Conservation (phyloP, 345 rosid species). For the Fremontodendron californicum region DNA sequence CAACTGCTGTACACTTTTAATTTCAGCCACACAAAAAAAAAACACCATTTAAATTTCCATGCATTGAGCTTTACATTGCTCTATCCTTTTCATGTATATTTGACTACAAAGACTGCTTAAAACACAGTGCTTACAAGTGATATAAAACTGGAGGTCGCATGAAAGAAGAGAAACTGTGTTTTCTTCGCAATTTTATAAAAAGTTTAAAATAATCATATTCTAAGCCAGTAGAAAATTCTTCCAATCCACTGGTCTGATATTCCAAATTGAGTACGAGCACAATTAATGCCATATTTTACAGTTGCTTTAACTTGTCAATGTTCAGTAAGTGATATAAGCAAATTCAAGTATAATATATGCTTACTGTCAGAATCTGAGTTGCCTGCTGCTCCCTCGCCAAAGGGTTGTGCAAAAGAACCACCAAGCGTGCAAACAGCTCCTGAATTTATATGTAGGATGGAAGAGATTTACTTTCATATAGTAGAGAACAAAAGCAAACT, state of each 20-base stretch:
- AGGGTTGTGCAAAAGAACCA: constrained; percentile 96
- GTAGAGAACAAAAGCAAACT: constrained; percentile 7
- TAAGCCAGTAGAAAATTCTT: background rate
- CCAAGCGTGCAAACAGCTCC: constrained; percentile 92
- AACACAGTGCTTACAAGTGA: background rate
- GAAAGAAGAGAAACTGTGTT: background rate
- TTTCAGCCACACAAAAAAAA: background rate
- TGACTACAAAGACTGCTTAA: background rate
- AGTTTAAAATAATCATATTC: constrained; percentile 4
- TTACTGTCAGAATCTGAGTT: constrained; percentile 83
- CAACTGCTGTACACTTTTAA: background rate
- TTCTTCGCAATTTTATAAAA: constrained; percentile 1
- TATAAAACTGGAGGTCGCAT: background rate
- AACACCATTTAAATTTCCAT: background rate
- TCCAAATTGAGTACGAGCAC: background rate
- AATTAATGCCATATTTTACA: background rate
- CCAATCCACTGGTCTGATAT: constrained; percentile 1
- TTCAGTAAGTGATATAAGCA: background rate
- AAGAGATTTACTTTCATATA: constrained; percentile 16
- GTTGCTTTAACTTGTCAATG: background rate
- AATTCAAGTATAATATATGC: constrained; percentile 22
- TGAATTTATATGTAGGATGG: constrained; percentile 29
- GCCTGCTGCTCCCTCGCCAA: constrained; percentile 82
- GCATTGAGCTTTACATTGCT: constrained; percentile 1
- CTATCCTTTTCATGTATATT: background rate